Evolutionary conservation across 208 protist species (phyloP).

Genomic region (Trypanosoma cruzi): DNA sequence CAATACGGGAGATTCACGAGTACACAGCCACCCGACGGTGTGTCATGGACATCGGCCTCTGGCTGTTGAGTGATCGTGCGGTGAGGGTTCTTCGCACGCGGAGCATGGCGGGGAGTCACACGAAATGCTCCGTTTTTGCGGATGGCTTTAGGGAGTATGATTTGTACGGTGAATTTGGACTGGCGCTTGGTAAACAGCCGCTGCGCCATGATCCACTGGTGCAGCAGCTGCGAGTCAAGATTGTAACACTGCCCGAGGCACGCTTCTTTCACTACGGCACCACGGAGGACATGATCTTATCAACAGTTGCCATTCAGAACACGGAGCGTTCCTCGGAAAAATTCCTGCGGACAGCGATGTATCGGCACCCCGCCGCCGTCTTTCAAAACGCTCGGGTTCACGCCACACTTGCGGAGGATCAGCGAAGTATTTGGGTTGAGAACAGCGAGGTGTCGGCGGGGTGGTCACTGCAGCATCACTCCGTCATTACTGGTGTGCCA

Average conservation of each 20-base stretch:
- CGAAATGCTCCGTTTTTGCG: neutral
- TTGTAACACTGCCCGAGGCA: slow-evolving; percentile 37
- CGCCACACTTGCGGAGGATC: neutral
- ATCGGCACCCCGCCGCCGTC: neutral
- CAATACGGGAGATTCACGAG: slow-evolving; percentile 28
- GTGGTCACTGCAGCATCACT: slow-evolving; percentile 31
- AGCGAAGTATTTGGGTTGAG: slow-evolving; percentile 41
- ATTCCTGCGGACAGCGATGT: neutral
- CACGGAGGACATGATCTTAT: slow-evolving; percentile 39
- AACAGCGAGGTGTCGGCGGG: slow-evolving; percentile 36
- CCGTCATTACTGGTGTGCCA: slow-evolving; percentile 49
- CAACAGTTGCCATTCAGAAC: slow-evolving; percentile 24
- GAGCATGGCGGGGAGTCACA: slow-evolving; percentile 18
- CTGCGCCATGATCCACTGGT: neutral
- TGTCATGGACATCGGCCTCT: slow-evolving; percentile 47
- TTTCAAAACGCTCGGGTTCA: neutral
- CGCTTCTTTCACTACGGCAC: slow-evolving; percentile 53
- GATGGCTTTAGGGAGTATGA: slow-evolving; percentile 30
- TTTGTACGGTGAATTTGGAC: slow-evolving; percentile 48
- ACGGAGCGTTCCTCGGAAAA: neutral
- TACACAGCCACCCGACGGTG: neutral
- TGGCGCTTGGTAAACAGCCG: slow-evolving; percentile 30
- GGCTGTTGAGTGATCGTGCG: slow-evolving; percentile 53
- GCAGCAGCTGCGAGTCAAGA: slow-evolving; percentile 28
- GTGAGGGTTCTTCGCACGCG: slow-evolving; percentile 33